Base-by-base conservation (phyloP, 257 asterid genomes). In the Verbascum thapsus region DNA sequence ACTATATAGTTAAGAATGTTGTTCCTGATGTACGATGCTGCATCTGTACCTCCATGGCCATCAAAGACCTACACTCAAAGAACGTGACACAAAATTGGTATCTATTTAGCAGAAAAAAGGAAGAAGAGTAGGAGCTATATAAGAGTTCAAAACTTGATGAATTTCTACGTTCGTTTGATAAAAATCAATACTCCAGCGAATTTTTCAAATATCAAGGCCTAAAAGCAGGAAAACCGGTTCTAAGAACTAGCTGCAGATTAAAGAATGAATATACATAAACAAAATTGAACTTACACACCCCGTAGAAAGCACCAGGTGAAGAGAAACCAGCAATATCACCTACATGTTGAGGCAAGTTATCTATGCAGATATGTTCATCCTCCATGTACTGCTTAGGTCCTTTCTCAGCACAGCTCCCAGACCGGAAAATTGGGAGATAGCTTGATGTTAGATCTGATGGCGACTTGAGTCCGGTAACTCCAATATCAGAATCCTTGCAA, bases 41-140 rank as follows among this genome's bases (percentile, higher is more conserved):
- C 98, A 74, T 91, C 97, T 55, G 85, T 78, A 45, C 98, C 98
- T 54, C 98, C 98, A 74, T 91, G 98, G 19, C 98, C 98, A 73
- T 91, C 98, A 83, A 91, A 91, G 42, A 91, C 98, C 98, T 91
- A 83, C 61, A 10, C 43, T 62, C 26, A 32, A 51, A 35, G 19
- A 13, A 30, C 5, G 23, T n/a, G 34, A 22, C 34, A 35, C 8
- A 71, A 15, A 8, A 37, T 10, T 22, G 6, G 9, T 47, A 35
- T n/a, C n/a, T n/a, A n/a, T 20, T 10, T 7, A 49, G 34, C 13
- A 30, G 2, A 1, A 26, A 38, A 58, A 34, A 32, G n/a, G n/a
- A n/a, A n/a, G n/a, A 7, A 20, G 1, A 10, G 2, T 13, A 49
- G 4, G 6, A 50, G 15, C 15, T 48, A n/a, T n/a, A n/a, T n/a